phyloP scores from a whole-genome alignment of 2,329 filamentous ascomycete genomes.

The Neofusicoccum sp. region DNA sequence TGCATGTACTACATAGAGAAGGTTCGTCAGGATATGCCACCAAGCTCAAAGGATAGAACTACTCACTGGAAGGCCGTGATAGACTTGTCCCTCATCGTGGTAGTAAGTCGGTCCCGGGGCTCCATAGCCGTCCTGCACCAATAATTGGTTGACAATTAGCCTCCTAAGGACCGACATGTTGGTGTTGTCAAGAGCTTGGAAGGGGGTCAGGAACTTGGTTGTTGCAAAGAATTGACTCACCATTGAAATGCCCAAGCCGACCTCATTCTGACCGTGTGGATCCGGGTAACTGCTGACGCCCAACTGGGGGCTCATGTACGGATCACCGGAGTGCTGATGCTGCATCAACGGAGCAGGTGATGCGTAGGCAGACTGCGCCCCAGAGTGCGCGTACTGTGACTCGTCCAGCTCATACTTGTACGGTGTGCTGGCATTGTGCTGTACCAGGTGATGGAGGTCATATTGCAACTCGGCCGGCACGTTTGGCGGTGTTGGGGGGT shows the following conservation, averaged over 20 bases:
- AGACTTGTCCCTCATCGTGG: conserved; percentile 26
- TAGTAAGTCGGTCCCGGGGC: conserved; percentile 27
- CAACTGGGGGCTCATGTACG: conserved; percentile 24
- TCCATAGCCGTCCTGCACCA: conserved; percentile 32
- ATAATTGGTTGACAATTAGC: conserved; percentile 22
- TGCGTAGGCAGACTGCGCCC: conserved; percentile 26
- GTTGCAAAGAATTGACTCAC: conserved; percentile 3
- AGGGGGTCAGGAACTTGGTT: neutral
- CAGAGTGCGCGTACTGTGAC: conserved; percentile 18
- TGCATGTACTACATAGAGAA: conserved; percentile 24
- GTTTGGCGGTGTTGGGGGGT: conserved; percentile 38
- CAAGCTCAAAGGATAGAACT: neutral
- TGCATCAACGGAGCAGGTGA: conserved; percentile 30
- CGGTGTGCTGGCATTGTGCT: conserved; percentile 41
- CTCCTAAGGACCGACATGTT: neutral
- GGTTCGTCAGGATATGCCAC: neutral
- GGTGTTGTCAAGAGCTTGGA: neutral
- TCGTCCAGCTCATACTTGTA: conserved; percentile 35
- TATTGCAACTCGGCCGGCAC: conserved; percentile 32
- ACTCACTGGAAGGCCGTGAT: conserved; percentile 29
- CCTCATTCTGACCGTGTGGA: conserved; percentile 24
- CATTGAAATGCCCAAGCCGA: conserved; percentile 18
- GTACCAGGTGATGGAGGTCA: conserved; percentile 42
- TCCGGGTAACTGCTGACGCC: conserved; percentile 24
- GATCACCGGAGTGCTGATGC: conserved; percentile 25